Evolutionary conservation across 2,329 filamentous ascomycete genomes (phyloP).

Genomic region (Fusarium sp.): DNA sequence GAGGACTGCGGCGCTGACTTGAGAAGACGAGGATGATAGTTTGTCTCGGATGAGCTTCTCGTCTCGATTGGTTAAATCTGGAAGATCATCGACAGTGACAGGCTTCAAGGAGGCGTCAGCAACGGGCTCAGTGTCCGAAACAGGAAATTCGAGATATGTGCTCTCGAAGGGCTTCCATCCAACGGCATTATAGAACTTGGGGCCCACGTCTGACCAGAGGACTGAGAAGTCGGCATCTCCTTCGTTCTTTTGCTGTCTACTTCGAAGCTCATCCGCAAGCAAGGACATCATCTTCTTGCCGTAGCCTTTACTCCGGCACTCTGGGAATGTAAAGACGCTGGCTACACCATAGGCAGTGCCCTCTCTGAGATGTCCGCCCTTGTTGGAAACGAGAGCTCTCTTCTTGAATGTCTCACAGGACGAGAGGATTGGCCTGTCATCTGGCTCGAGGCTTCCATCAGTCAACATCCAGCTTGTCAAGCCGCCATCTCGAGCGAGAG

Average conservation of each 20-base stretch:
- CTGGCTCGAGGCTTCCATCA: constrained; percentile 55
- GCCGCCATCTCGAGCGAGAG: constrained; percentile 71
- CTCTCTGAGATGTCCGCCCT: constrained; percentile 60
- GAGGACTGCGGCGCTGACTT: constrained; percentile 54
- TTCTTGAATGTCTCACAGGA: constrained; percentile 77
- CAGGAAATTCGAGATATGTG: constrained; percentile 76
- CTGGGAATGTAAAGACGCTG: constrained; percentile 81
- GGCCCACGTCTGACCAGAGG: constrained; percentile 89
- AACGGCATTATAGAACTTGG: constrained; percentile 81
- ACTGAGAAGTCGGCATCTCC: constrained; percentile 75
- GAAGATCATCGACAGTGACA: constrained; percentile 73
- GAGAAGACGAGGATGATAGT: constrained; percentile 57
- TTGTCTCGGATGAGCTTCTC: constrained; percentile 71
- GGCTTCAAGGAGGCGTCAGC: constrained; percentile 52
- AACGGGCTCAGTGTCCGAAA: constrained; percentile 49
- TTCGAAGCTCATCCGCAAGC: constrained; percentile 63
- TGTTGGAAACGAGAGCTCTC: constrained; percentile 63
- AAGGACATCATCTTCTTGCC: constrained; percentile 82
- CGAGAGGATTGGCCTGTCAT: constrained; percentile 69
- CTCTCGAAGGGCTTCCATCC: constrained; percentile 86
- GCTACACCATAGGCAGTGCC: constrained; percentile 80
- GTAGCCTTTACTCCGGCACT: constrained; percentile 80
- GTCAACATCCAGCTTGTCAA: constrained; percentile 77
- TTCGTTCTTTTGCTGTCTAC: constrained; percentile 46
- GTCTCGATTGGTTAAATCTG: constrained; percentile 74